phyloP scores from a whole-genome alignment of 768 basidiomycete genomes.

The Fistulinella prunicolor region DNA sequence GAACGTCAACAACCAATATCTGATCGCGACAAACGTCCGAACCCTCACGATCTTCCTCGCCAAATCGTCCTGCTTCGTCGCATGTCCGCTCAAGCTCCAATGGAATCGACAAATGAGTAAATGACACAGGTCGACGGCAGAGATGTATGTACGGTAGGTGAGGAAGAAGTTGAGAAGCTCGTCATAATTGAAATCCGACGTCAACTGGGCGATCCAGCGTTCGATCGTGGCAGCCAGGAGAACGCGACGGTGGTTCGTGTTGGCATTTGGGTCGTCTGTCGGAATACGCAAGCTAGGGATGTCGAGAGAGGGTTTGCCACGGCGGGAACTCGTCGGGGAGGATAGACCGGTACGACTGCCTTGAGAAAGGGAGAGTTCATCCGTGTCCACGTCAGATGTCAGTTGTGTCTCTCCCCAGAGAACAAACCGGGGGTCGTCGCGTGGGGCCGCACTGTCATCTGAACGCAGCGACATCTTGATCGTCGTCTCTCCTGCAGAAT shows the following conservation, averaged over 20 bases:
- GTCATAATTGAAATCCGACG: constrained; percentile 82
- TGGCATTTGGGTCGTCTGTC: constrained; percentile 30
- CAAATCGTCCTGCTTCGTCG: constrained; percentile 55
- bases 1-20: constrained; percentile 90
- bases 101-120: constrained; percentile 85
- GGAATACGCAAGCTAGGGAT: constrained; percentile 29
- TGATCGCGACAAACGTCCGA: constrained; percentile 84
- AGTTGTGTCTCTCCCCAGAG: constrained; percentile 73
- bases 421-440: constrained; percentile 88
- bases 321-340: constrained; percentile 38
- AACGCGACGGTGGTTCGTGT: constrained; percentile 33
- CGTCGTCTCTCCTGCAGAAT: constrained; percentile 58
- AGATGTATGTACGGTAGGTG: constrained; percentile 85
- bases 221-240: constrained; percentile 91
- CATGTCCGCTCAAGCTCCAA: constrained; percentile 61
- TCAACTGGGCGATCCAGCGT: constrained; percentile 89
- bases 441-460: constrained; percentile 68
- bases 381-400: constrained; percentile 31
- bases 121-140: constrained; percentile 74
- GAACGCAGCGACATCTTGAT: constrained; percentile 67
- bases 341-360: constrained; percentile 39
- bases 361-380: constrained; percentile 40
- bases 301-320: constrained; percentile 25
- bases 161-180: constrained; percentile 89
- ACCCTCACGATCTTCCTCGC: constrained; percentile 78